These are phyloP conservation scores for Zoysia pacifica DNA, from an alignment of 176 grass and related monocot species.

Conservation along the genomic window DNA sequence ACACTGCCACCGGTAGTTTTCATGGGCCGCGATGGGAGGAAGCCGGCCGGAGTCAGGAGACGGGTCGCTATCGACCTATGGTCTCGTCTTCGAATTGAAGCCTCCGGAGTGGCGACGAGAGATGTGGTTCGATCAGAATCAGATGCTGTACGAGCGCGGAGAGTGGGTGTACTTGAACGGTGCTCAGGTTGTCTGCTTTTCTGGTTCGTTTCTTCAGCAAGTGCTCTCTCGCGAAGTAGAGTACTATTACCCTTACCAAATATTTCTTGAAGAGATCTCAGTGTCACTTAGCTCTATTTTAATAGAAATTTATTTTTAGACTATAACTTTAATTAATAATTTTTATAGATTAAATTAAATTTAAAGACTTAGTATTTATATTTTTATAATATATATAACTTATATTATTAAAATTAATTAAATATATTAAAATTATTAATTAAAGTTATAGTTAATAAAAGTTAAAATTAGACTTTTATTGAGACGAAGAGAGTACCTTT, in stretches of 20 bases:
- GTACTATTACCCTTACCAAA: background rate
- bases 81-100: background rate
- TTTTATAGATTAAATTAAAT: too few species aligned
- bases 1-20: background rate
- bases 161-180: background rate
- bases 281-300: too few species aligned
- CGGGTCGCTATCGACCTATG: background rate
- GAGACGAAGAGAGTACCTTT: background rate
- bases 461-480: too few species aligned
- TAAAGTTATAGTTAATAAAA: too few species aligned
- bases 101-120: too few species aligned
- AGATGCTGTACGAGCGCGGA: conserved; percentile 2
- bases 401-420: too few species aligned
- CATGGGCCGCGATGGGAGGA: background rate
- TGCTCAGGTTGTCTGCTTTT: background rate
- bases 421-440: too few species aligned
- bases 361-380: too few species aligned
- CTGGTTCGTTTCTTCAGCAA: background rate
- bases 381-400: too few species aligned
- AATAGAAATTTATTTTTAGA: too few species aligned
- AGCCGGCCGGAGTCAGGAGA: background rate
- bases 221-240: background rate
- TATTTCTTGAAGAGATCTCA: background rate
- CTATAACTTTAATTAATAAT: too few species aligned
- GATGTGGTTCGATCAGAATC: background rate